phyloP scores from a whole-genome alignment of 352 stramenopile genomes.

The Pythium rhizo-oryzae region DNA sequence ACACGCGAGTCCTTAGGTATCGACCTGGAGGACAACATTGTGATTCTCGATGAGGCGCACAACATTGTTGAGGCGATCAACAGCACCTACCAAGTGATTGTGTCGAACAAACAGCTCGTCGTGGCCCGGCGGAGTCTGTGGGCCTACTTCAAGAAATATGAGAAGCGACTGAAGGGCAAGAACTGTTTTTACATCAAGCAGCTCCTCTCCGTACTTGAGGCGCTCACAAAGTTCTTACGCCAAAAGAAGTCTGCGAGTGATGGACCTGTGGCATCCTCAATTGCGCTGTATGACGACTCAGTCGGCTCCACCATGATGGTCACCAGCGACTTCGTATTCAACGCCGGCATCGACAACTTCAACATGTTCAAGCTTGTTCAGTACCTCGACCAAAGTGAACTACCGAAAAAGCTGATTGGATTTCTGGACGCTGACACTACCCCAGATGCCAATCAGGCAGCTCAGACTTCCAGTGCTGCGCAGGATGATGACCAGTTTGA shows the following conservation, averaged over 20 bases:
- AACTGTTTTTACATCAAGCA: conserved; percentile 93
- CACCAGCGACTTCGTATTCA: conserved; percentile 89
- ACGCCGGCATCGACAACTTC: conserved; percentile 78
- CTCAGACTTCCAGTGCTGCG: not conserved
- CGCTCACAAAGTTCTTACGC: conserved; percentile 78
- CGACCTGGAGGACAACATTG: conserved; percentile 85
- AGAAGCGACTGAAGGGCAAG: conserved; percentile 85
- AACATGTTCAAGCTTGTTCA: conserved; percentile 91
- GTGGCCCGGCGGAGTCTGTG: conserved; percentile 75
- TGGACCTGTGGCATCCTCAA: not conserved
- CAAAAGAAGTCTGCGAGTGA: conserved; percentile 13
- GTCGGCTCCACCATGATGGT: conserved; percentile 64
- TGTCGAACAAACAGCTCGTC: conserved; percentile 77
- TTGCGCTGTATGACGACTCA: conserved; percentile 21
- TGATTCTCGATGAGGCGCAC: conserved; percentile 99
- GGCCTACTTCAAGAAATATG: conserved; percentile 88
- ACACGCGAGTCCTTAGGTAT: conserved; percentile 91
- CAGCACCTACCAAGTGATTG: conserved; percentile 83
- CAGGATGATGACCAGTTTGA: conserved; percentile 55
- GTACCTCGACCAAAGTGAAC: conserved; percentile 75
- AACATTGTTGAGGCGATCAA: conserved; percentile 98
- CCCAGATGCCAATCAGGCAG: conserved; percentile 2
- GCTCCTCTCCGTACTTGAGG: conserved; percentile 74
- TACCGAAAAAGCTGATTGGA: conserved; percentile 85
- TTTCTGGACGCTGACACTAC: conserved; percentile 60